These are phyloP conservation scores for Trametes sp. DNA, from an alignment of 1,284 basidiomycete genomes.

Conservation along the genomic window DNA sequence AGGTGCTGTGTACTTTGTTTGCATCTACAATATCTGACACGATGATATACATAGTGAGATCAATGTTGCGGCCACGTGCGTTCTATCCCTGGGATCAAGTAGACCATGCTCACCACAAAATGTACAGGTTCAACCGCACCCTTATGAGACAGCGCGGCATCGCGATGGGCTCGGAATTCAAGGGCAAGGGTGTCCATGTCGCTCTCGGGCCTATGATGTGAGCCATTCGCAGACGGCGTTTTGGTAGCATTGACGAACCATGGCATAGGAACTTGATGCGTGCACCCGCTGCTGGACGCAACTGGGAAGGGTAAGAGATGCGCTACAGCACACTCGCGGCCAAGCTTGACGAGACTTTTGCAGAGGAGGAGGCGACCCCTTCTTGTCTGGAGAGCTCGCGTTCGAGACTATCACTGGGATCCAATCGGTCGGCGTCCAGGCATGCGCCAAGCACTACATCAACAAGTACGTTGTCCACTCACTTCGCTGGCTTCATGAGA, in stretches of 20 bases:
- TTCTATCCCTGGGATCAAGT: constrained; percentile 1
- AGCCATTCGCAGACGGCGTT: too few species aligned
- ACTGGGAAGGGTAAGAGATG: constrained; percentile 68
- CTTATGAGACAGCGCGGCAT: constrained; percentile 68
- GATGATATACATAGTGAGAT: constrained; percentile 56
- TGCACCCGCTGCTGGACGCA: constrained; percentile 70
- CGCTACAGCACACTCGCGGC: not conserved
- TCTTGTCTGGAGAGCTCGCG: constrained; percentile 67
- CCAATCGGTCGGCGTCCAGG: constrained; percentile 68
- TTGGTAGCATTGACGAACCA: too few species aligned
- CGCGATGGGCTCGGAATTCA: constrained; percentile 74
- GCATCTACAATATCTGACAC: not conserved
- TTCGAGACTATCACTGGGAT: constrained; percentile 65
- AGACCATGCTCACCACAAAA: not conserved
- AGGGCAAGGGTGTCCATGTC: constrained; percentile 72
- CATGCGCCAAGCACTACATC: constrained; percentile 68
- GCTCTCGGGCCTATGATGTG: constrained; percentile 65
- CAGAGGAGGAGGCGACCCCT: constrained; percentile 67
- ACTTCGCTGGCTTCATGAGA: not conserved
- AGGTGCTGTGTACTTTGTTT: constrained; percentile 29
- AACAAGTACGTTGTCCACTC: constrained; percentile 48
- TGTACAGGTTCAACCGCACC: constrained; percentile 64
- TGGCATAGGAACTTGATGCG: constrained; percentile 61
- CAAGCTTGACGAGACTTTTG: not conserved
- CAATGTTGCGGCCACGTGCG: constrained; percentile 72